Conservation (phyloP, 2,329 filamentous ascomycete species). For the Penicillium freii region DNA sequence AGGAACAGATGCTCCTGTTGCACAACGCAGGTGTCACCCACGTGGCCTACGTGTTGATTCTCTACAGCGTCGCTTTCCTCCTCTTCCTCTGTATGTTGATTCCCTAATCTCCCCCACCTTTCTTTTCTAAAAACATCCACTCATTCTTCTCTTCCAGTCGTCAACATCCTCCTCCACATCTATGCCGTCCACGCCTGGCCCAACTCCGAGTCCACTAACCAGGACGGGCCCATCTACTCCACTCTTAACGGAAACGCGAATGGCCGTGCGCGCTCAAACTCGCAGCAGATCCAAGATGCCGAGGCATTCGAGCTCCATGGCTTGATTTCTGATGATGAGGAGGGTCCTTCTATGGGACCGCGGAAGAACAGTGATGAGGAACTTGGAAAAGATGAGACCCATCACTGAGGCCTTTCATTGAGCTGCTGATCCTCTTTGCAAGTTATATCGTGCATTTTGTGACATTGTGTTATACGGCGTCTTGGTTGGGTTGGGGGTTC, state of each 20-base stretch:
- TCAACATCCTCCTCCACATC: slow-evolving; percentile 78
- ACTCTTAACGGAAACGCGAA: slow-evolving; percentile 33
- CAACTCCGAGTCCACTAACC: slow-evolving; percentile 30
- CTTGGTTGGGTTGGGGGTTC: not conserved
- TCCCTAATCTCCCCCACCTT: not conserved
- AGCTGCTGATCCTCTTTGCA: not conserved
- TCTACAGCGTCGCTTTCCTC: slow-evolving; percentile 86
- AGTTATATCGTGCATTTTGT: slow-evolving; percentile 5
- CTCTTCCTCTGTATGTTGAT: slow-evolving; percentile 72
- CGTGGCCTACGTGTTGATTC: slow-evolving; percentile 85
- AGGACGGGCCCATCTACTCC: slow-evolving; percentile 18
- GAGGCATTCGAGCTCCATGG: slow-evolving; percentile 94
- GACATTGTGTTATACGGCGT: slow-evolving; percentile 1
- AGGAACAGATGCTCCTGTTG: slow-evolving; percentile 88
- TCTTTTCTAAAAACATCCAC: not conserved
- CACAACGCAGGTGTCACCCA: slow-evolving; percentile 74
- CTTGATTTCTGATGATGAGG: slow-evolving; percentile 84
- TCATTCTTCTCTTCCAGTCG: slow-evolving; percentile 50
- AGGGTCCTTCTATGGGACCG: slow-evolving; percentile 37
- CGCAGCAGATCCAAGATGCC: slow-evolving; percentile 67
- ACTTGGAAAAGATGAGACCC: slow-evolving; percentile 20
- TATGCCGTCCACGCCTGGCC: slow-evolving; percentile 67
- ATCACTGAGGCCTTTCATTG: not conserved
- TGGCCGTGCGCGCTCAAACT: slow-evolving; percentile 43
- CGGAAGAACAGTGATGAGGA: slow-evolving; percentile 36